These are phyloP conservation scores for Lanmaoa pseudosensibilis DNA, from an alignment of 768 basidiomycete genomes.

Conservation along the genomic window DNA sequence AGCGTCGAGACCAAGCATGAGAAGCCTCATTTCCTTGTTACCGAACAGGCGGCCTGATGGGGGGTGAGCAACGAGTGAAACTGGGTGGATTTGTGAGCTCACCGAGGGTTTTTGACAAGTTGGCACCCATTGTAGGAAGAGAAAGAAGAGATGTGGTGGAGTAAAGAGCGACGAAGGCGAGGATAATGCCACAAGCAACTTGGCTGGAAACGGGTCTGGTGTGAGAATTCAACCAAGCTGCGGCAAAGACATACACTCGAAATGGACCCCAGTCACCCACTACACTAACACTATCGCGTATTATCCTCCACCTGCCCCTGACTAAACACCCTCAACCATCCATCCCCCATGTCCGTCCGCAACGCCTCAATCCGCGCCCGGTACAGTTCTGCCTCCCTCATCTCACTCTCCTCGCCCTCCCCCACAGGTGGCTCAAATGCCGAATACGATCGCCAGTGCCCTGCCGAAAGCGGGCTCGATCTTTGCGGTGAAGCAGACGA, in stretches of 20 bases:
- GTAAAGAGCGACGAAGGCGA: conserved; percentile 65
- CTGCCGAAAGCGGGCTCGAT: conserved; percentile 15
- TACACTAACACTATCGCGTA: conserved; percentile 8
- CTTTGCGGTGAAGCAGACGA: conserved; percentile 20
- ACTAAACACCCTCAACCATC: conserved; percentile 83
- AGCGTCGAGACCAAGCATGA: conserved; percentile 97
- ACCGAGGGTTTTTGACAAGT: conserved; percentile 85
- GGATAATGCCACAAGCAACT: conserved; percentile 31
- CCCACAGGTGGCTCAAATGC: conserved; percentile 54
- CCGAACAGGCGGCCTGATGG: conserved; percentile 85
- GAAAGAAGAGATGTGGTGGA: conserved; percentile 23
- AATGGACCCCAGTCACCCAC: conserved; percentile 34
- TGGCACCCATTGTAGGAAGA: conserved; percentile 67
- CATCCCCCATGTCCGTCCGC: conserved; percentile 86
- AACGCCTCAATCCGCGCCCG: conserved; percentile 77
- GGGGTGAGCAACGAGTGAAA: not conserved
- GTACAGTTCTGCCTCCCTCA: conserved; percentile 66
- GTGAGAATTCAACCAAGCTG: conserved; percentile 26
- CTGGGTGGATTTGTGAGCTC: conserved; percentile 13
- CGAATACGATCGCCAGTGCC: conserved; percentile 29
- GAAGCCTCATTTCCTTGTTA: conserved; percentile 97
- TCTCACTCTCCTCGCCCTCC: conserved; percentile 26
- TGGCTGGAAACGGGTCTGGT: conserved; percentile 7
- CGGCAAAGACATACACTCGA: conserved; percentile 13
- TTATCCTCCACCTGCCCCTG: conserved; percentile 47